These are phyloP conservation scores for Fusarium sp. DNA, from an alignment of 2,329 filamentous ascomycete species.

Conservation along the genomic window DNA sequence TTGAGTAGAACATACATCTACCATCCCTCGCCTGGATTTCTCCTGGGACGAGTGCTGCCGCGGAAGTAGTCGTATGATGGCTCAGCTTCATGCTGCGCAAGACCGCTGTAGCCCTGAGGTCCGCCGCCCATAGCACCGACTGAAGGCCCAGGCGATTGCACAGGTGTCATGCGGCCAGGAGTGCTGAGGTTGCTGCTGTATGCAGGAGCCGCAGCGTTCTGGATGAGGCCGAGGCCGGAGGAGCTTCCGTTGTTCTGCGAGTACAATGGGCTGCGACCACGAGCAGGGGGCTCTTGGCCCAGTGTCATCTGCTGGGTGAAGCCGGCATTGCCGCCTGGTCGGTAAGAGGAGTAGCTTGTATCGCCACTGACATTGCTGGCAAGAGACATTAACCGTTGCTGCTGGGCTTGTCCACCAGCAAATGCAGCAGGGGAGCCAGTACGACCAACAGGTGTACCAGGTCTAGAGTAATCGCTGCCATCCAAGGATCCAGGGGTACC, in stretches of 20 bases:
- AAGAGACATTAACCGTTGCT: slow-evolving; percentile 47
- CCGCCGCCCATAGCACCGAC: slow-evolving; percentile 68
- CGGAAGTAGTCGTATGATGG: slow-evolving; percentile 69
- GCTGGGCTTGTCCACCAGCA: slow-evolving; percentile 45
- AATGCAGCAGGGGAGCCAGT: slow-evolving; percentile 50
- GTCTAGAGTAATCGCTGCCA: slow-evolving; percentile 61
- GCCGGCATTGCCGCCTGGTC: slow-evolving; percentile 34
- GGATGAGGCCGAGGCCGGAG: slow-evolving; percentile 65
- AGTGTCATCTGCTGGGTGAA: slow-evolving; percentile 45
- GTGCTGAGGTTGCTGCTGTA: slow-evolving; percentile 51
- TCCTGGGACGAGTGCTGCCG: slow-evolving; percentile 48
- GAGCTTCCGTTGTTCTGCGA: slow-evolving; percentile 65
- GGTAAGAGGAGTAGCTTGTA: slow-evolving; percentile 50
- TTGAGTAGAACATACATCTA: slow-evolving; percentile 37
- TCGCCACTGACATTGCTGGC: slow-evolving; percentile 45
- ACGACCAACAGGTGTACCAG: slow-evolving; percentile 60
- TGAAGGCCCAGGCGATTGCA: slow-evolving; percentile 56
- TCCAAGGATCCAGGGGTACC: slow-evolving; percentile 70
- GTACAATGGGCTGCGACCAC: slow-evolving; percentile 63
- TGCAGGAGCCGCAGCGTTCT: slow-evolving; percentile 65
- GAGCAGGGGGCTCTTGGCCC: slow-evolving; percentile 45
- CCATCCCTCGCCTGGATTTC: slow-evolving; percentile 57
- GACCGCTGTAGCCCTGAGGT: slow-evolving; percentile 68
- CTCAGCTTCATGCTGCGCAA: slow-evolving; percentile 65
- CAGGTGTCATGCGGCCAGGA: slow-evolving; percentile 43